Evolutionary conservation across 2,329 filamentous ascomycete species (phyloP), one percentile per base, ranked within the genome.

Genomic region (Trichoderma harzianum): DNA sequence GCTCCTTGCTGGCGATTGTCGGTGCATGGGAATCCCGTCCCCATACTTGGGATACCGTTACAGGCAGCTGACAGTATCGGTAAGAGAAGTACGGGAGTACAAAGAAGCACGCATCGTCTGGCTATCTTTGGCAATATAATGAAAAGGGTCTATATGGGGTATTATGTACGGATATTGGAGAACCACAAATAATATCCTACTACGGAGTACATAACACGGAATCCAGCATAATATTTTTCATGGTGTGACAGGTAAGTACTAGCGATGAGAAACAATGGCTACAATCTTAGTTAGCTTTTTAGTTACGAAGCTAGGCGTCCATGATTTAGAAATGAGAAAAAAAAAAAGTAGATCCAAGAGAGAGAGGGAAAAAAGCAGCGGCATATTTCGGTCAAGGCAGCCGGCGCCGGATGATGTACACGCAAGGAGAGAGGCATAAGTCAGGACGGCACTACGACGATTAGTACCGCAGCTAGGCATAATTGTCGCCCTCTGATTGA

Each of bases 31-130:
- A 28, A 24, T 18, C 32, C 47, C 47, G 32, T 34, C 8, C 34
- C 47, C 64, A 28, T 47, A n/a, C 36, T 8, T 32, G 57, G 30
- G 32, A 18, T 47, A 5, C 34, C 61, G 36, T 36, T 43, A 30
- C 32, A 30, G 34, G 61, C 39, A 64, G 65, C 65, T 60, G 53
- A 68, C 53, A 39, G 26, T 21, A 43, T 43, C 65, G 65, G 65
- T 68, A 68, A n/a, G 65, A 68, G 26, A 68, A 69, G 66, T 69
- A 69, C 66, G 55, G 53, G 14, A 69, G 66, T 69, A 58, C 66
- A 57, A 69, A n/a, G 36, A 60, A 69, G 36, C 53, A 60, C 66
- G 66, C 66, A 61, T 43, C 36, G 32, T 53, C n/a, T 24, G 47
- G 47, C 14, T 30, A 30, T n/a, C 34, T 57, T 57, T 26, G n/a